Conservation (phyloP, 176 grass and related monocot genomes). For the Thinopyrum elongatum region DNA sequence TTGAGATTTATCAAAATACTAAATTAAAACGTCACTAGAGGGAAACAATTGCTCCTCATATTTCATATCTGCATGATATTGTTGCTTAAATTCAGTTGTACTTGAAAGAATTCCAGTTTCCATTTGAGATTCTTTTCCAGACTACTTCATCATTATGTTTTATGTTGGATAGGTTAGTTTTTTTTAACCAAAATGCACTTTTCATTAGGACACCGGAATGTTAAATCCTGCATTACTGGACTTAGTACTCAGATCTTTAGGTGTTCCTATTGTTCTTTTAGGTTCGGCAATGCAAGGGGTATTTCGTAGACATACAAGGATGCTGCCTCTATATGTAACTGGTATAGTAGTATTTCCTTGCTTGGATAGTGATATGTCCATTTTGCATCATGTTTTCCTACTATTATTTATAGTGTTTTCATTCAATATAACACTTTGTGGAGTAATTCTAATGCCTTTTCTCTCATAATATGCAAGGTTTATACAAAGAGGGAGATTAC, state of each 20-base stretch:
- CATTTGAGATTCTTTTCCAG: background rate
- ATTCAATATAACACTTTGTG: no score
- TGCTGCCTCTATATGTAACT: constrained; percentile 60
- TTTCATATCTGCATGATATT: background rate
- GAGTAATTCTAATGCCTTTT: no score
- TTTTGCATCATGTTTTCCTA: no score
- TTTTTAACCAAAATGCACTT: background rate
- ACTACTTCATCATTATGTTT: background rate
- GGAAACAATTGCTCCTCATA: background rate
- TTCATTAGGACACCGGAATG: constrained; percentile 68
- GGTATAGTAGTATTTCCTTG: no score
- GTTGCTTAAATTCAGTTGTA: background rate
- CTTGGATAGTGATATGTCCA: no score
- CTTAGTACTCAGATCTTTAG: constrained; percentile 74
- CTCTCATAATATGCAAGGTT: no score
- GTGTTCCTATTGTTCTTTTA: constrained; percentile 76
- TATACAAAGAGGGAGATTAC: no score
- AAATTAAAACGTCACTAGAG: background rate
- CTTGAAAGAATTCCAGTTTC: background rate
- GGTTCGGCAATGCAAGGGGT: constrained; percentile 80
- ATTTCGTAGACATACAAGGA: constrained; percentile 89
- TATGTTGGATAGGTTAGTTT: background rate
- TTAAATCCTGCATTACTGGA: constrained; percentile 61
- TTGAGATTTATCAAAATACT: background rate
- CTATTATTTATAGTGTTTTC: no score